Conservation (phyloP, 2,329 filamentous ascomycete species). For the Diaporthe humulicola region DNA sequence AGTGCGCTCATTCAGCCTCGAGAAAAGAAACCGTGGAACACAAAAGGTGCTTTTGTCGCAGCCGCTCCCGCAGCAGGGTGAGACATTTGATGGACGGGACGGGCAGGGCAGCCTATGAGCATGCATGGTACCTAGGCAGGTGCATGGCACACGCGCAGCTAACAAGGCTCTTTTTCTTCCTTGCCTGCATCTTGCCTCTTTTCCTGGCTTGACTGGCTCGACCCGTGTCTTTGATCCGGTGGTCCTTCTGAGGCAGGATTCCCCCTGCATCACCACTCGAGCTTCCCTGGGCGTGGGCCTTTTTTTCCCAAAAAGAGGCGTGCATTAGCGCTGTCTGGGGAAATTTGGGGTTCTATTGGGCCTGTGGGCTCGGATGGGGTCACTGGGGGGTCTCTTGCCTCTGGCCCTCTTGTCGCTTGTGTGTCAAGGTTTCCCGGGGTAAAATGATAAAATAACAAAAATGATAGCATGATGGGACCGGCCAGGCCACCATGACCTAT, state of each 20-base stretch:
- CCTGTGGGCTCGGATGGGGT: slow-evolving; percentile 17
- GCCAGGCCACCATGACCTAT: slow-evolving; percentile 2
- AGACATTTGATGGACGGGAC: slow-evolving; percentile 31
- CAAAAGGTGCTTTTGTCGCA: slow-evolving; percentile 16
- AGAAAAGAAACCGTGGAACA: slow-evolving; percentile 9
- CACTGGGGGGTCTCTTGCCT: background rate
- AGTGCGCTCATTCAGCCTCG: background rate
- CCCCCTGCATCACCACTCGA: slow-evolving; percentile 25
- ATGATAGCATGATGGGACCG: slow-evolving; percentile 2
- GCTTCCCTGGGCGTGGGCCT: background rate
- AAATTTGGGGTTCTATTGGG: slow-evolving; percentile 32
- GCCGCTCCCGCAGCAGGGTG: slow-evolving; percentile 24
- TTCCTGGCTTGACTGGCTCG: background rate
- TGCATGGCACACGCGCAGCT: background rate
- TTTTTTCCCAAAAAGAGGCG: slow-evolving; percentile 7
- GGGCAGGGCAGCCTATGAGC: slow-evolving; percentile 29
- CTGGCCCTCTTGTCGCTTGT: background rate
- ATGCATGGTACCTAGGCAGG: background rate
- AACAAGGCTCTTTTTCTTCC: background rate
- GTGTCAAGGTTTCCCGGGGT: slow-evolving; percentile 30
- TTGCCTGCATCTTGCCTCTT: background rate
- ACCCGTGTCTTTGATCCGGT: slow-evolving; percentile 21
- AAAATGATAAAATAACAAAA: slow-evolving; percentile 12
- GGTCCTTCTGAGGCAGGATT: slow-evolving; percentile 20
- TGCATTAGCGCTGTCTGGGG: slow-evolving; percentile 35